Evolutionary conservation across 345 rosid genomes (phyloP), one percentile per base, ranked within the genome.

Genomic region (Lenwebbia sp.): DNA sequence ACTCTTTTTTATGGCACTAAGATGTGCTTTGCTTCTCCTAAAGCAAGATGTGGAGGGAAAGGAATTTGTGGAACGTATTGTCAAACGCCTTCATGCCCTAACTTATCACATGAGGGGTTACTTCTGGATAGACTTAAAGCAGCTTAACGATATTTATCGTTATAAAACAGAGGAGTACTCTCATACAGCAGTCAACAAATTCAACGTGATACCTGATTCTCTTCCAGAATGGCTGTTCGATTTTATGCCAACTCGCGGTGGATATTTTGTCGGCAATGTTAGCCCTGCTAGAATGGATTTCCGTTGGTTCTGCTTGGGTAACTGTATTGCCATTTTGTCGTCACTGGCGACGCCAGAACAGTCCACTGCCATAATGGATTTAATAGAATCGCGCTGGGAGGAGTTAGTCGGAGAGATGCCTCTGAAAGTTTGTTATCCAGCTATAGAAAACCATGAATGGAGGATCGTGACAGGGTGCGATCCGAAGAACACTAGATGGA

Each of bases 321-420:
- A 97, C 84, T 96, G 99, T 86, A 85, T 96, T 58, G 99, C 99
- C 30, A 97, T 97, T 87, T 86, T 96, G 75, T 97, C 99, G 82
- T 97, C 98, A 19, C 58, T 97, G 91, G 99, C 99, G 23, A 96
- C 99, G 83, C 98, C 98, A 82, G 99, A 95, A 85, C 99, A 96
- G 84, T 93, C 99, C 23, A 87, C 93, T 19, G 98, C 99, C 54
- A 96, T 97, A 87, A 96, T 97, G 99, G 99, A 97, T 90, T 98
- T 97, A 23, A 95, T 97, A 86, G 99, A 97, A 87, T 93, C 98
- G 44, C 92, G 98, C 17, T 97, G 99, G 99, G 99, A 93, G 89
- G 99, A 95, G 91, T 89, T 97, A 91, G 99, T 95, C 1, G 99
- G 99, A 85, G 98, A 97, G 88, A 97, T 97, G 99, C 99, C 99